Percentiles rank a stretch among this genome's conserved stretches.
phyloP scores from a whole-genome alignment of 257 asterid species.

The Solanum okadae region DNA sequence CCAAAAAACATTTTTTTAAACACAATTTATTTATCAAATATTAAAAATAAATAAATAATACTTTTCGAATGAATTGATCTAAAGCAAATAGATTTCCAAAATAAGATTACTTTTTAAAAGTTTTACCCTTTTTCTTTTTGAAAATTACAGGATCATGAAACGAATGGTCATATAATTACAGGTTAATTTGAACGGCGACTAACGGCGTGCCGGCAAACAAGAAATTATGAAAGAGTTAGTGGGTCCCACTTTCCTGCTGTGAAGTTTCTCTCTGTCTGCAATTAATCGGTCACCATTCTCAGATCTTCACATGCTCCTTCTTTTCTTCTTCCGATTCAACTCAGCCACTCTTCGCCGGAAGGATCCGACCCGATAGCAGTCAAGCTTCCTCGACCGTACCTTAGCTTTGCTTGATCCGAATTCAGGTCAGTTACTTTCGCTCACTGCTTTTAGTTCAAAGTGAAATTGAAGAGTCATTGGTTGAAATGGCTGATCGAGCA shows the following conservation, averaged over 20 bases:
- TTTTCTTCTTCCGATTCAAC: background rate
- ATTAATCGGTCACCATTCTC: background rate
- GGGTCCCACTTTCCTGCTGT: background rate
- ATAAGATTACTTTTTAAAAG: background rate
- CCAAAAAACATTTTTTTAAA: background rate
- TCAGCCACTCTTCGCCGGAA: background rate
- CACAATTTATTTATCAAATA: background rate
- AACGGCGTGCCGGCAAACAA: background rate
- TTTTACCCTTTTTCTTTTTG: background rate
- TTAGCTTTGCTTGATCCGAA: slow-evolving; percentile 3
- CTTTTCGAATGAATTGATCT: background rate
- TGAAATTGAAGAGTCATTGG: background rate
- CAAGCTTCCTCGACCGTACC: background rate
- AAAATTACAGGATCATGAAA: background rate
- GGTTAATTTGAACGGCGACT: background rate
- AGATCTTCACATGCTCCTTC: slow-evolving; percentile 4
- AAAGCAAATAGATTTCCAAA: background rate
- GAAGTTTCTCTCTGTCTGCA: background rate
- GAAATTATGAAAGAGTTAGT: background rate
- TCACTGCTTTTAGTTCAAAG: background rate
- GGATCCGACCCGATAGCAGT: background rate
- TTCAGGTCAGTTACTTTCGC: background rate
- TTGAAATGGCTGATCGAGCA: background rate
- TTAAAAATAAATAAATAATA: background rate
- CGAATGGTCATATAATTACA: background rate